Base-by-base conservation (phyloP, 352 stramenopile genomes). In the Vaucheria bursata region DNA sequence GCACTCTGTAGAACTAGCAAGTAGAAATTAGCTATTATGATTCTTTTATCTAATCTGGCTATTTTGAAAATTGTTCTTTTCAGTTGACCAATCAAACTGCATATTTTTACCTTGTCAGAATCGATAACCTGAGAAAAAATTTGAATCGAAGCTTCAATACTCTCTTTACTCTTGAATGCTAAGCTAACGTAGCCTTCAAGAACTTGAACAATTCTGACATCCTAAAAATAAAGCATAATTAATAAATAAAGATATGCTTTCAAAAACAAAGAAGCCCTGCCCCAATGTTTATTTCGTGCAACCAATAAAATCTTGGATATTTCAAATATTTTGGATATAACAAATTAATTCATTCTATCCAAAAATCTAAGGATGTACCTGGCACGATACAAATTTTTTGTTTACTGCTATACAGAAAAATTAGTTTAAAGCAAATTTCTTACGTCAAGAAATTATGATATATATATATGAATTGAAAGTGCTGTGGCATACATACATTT, bases 41-140 rank as follows among this genome's bases (percentile, higher is more conserved):
- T n/a, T n/a, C n/a, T n/a, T n/a, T n/a, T n/a, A n/a, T n/a, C n/a
- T n/a, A n/a, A n/a, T n/a, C n/a, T n/a, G n/a, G n/a, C n/a, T n/a
- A n/a, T n/a, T n/a, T n/a, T n/a, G n/a, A n/a, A n/a, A n/a, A n/a
- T n/a, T n/a, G n/a, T n/a, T n/a, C n/a, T n/a, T n/a, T n/a, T n/a
- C n/a, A n/a, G n/a, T n/a, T n/a, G n/a, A n/a, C n/a, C n/a, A n/a
- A n/a, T n/a, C n/a, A n/a, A n/a, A n/a, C n/a, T n/a, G n/a, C n/a
- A n/a, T 59, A 18, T 25, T 59, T 25, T 59, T 25, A 59, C 79
- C 70, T 81, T 87, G 33, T 84, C 74, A 0, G 87, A 85, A 75
- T 96, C 90, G 1, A 97, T 85, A 45, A 97, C 89, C 52, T 95
- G 89, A 75, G 94, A 88, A 82, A 97, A 96, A 33, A 89, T 85